These are phyloP conservation scores for Neofusicoccum laricinum DNA, from an alignment of 2,329 filamentous ascomycete genomes.

Conservation along the genomic window DNA sequence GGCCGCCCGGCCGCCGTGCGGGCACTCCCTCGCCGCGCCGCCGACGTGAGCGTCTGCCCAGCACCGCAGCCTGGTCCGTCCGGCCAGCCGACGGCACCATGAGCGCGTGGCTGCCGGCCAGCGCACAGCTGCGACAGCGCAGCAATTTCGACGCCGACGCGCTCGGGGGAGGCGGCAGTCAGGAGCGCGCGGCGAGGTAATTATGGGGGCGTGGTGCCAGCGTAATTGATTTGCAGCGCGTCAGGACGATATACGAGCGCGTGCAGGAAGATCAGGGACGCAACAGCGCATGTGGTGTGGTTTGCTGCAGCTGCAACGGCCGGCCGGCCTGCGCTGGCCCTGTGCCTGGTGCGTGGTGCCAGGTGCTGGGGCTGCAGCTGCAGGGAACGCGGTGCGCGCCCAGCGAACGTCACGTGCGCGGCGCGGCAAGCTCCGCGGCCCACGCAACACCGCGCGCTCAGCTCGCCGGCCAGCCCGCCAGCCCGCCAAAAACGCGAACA, in stretches of 20 bases:
- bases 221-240: conserved; percentile 1
- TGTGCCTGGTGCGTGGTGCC: no score
- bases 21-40: no score
- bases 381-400: neutral
- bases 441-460: conserved; percentile 2
- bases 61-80: neutral
- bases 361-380: no score
- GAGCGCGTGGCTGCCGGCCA: conserved; percentile 12
- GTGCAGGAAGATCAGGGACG: conserved; percentile 12
- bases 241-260: neutral
- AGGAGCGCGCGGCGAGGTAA: neutral
- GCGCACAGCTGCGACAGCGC: conserved; percentile 1
- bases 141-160: neutral
- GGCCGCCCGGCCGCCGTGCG: no score
- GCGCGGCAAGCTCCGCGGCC: conserved; percentile 4
- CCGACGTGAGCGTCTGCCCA: no score
- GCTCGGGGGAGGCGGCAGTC: neutral
- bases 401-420: conserved; percentile 1
- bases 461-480: conserved; percentile 3
- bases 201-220: conserved; percentile 3
- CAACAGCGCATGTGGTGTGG: conserved; percentile 9
- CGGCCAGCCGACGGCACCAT: neutral
- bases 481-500: conserved; percentile 20
- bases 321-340: neutral
- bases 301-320: conserved; percentile 2